Conservation (phyloP, 2,329 filamentous ascomycete genomes). For the Hypoxylon sp. region DNA sequence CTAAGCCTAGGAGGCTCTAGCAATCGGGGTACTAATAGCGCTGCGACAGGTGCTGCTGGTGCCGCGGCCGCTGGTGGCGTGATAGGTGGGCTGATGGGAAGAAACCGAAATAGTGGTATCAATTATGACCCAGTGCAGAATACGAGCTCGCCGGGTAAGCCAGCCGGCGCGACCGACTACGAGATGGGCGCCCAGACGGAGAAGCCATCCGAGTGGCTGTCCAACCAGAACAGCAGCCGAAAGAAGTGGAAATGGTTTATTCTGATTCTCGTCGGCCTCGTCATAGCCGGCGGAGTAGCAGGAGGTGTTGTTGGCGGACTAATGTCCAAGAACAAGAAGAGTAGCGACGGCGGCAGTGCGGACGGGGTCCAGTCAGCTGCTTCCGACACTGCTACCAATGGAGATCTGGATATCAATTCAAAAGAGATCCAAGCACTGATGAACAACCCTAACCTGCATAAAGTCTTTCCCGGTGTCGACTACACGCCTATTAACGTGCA, state of each 20-base stretch:
- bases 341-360: slow-evolving; percentile 49
- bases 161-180: slow-evolving; percentile 55
- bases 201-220: slow-evolving; percentile 74
- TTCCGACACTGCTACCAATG: slow-evolving; percentile 73
- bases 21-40: slow-evolving; percentile 58
- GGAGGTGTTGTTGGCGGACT: slow-evolving; percentile 74
- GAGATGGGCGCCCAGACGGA: slow-evolving; percentile 63
- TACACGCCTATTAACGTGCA: slow-evolving; percentile 94
- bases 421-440: slow-evolving; percentile 84
- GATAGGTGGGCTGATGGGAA: slow-evolving; percentile 60
- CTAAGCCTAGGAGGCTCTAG: slow-evolving; percentile 69
- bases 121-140: slow-evolving; percentile 71
- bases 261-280: slow-evolving; percentile 71
- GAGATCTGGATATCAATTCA: slow-evolving; percentile 81
- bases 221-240: slow-evolving; percentile 69
- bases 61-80: slow-evolving; percentile 60
- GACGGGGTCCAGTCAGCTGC: slow-evolving; percentile 65
- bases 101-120: slow-evolving; percentile 57
- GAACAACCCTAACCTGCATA: slow-evolving; percentile 86
- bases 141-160: slow-evolving; percentile 51
- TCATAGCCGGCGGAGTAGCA: slow-evolving; percentile 79
- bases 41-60: slow-evolving; percentile 64
- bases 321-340: slow-evolving; percentile 62
- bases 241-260: slow-evolving; percentile 81
- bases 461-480: slow-evolving; percentile 94